Evolutionary conservation across 1,284 basidiomycete species (phyloP).

Genomic region (Lignosus rhinocerotis): DNA sequence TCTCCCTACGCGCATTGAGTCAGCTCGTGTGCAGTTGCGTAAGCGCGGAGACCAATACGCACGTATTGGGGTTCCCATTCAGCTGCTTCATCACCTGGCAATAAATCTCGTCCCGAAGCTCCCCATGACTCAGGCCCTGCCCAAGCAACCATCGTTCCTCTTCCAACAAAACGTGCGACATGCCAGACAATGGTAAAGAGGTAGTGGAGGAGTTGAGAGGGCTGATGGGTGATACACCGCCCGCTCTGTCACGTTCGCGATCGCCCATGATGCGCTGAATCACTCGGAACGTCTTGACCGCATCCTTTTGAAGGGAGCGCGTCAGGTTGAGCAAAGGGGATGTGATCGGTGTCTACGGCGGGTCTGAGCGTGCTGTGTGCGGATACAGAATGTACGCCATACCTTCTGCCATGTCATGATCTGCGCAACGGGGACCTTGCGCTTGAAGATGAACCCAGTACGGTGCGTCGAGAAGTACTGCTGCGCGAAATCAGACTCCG

Average conservation of each 20-base stretch:
- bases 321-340: slow-evolving; percentile 71
- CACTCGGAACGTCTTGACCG: slow-evolving; percentile 83
- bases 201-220: slow-evolving; percentile 55
- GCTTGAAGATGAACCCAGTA: slow-evolving; percentile 80
- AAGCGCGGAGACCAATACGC: slow-evolving; percentile 33
- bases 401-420: slow-evolving; percentile 92
- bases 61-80: slow-evolving; percentile 78
- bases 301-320: slow-evolving; percentile 69
- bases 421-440: slow-evolving; percentile 76
- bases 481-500: slow-evolving; percentile 78
- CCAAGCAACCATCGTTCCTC: slow-evolving; percentile 86
- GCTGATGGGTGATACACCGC: slow-evolving; percentile 35
- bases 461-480: slow-evolving; percentile 89
- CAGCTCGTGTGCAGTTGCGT: neutral
- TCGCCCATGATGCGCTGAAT: slow-evolving; percentile 93
- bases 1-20: slow-evolving; percentile 55
- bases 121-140: slow-evolving; percentile 74
- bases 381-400: slow-evolving; percentile 6
- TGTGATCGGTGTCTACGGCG: slow-evolving; percentile 55
- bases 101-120: slow-evolving; percentile 89
- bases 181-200: slow-evolving; percentile 42
- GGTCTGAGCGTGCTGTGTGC: slow-evolving; percentile 1
- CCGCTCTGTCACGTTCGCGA: slow-evolving; percentile 63
- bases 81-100: slow-evolving; percentile 92
- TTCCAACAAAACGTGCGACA: slow-evolving; percentile 41